phyloP scores from a whole-genome alignment of 805 yeast species.

The Barnettozyma wickerhamii region DNA sequence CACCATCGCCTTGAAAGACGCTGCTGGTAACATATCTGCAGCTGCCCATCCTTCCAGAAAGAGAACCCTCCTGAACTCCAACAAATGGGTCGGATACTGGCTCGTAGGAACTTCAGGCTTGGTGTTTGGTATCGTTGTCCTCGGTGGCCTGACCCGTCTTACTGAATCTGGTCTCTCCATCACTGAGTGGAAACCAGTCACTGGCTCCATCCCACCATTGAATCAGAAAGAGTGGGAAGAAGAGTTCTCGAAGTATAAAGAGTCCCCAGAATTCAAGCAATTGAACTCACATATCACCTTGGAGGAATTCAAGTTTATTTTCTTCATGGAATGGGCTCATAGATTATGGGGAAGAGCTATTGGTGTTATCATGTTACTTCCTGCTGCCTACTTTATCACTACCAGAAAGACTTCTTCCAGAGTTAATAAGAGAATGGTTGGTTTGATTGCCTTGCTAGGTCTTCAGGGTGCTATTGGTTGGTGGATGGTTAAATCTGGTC shows the following conservation, averaged over 20 bases:
- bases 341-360: constrained; percentile 88
- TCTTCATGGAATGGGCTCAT: constrained; percentile 97
- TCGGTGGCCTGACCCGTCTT: constrained; percentile 92
- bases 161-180: constrained; percentile 95
- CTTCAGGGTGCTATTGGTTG: constrained; percentile 96
- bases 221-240: constrained; percentile 76
- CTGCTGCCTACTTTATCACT: constrained; percentile 77
- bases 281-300: constrained; percentile 83
- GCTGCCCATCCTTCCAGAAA: constrained; percentile 7
- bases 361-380: constrained; percentile 77
- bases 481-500: constrained; percentile 99
- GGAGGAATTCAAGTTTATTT: constrained; percentile 93
- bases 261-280: constrained; percentile 87
- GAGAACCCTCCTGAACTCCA: constrained; percentile 23
- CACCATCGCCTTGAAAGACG: not conserved
- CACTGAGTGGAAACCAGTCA: constrained; percentile 98
- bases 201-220: constrained; percentile 91
- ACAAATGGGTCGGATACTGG: constrained; percentile 77
- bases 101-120: constrained; percentile 80
- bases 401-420: constrained; percentile 61
- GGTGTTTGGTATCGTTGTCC: constrained; percentile 92
- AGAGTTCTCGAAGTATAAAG: constrained; percentile 77
- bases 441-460: constrained; percentile 75
- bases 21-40: constrained; percentile 1
- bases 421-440: constrained; percentile 63